Evolutionary conservation across 352 stramenopile species (phyloP).

Genomic region (Globisporangium polare): DNA sequence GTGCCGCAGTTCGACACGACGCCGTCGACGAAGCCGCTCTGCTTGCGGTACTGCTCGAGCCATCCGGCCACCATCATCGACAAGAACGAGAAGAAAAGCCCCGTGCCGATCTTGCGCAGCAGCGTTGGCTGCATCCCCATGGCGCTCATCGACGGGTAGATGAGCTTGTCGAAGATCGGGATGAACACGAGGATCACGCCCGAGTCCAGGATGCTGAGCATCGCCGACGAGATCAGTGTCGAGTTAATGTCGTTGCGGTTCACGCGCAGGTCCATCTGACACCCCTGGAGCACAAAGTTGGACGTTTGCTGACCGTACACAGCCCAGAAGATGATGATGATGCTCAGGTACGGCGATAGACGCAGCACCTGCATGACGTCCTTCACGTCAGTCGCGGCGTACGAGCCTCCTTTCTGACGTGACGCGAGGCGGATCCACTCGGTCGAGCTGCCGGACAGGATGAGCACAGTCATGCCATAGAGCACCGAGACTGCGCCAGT

Average conservation of each 20-base stretch:
- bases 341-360: slow-evolving; percentile 74
- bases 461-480: slow-evolving; percentile 70
- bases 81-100: slow-evolving; percentile 75
- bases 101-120: slow-evolving; percentile 85
- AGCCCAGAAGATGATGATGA: slow-evolving; percentile 85
- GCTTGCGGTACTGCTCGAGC: slow-evolving; percentile 76
- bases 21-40: slow-evolving; percentile 34
- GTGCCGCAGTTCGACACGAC: slow-evolving; percentile 76
- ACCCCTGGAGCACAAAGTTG: slow-evolving; percentile 86
- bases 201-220: slow-evolving; percentile 86
- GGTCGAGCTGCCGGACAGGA: slow-evolving; percentile 54
- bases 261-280: slow-evolving; percentile 88
- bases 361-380: slow-evolving; percentile 76
- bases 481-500: slow-evolving; percentile 43
- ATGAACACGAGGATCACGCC: slow-evolving; percentile 89
- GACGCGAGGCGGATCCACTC: slow-evolving; percentile 55
- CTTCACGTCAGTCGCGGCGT: slow-evolving; percentile 52
- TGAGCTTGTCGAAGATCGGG: slow-evolving; percentile 77
- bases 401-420: slow-evolving; percentile 49
- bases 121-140: slow-evolving; percentile 73
- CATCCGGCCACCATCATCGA: slow-evolving; percentile 67
- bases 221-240: slow-evolving; percentile 78
- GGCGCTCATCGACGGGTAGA: slow-evolving; percentile 74
- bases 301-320: slow-evolving; percentile 82
- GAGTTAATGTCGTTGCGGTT: slow-evolving; percentile 25